phyloP scores from a whole-genome alignment of 345 rosid genomes.

The Salix koriyanagi region DNA sequence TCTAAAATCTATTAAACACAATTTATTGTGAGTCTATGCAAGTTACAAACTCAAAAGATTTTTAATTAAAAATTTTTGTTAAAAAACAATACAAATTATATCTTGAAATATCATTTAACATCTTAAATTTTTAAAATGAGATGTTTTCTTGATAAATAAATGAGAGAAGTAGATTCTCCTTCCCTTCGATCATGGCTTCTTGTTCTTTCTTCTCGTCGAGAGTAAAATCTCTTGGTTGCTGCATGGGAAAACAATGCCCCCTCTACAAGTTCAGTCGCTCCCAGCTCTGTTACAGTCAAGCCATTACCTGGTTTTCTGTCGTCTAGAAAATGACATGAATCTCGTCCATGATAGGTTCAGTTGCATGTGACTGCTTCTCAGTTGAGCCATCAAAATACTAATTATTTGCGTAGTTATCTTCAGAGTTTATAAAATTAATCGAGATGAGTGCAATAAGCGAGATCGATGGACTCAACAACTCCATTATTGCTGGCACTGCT shows the following conservation, averaged over 20 bases:
- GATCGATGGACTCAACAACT: not conserved
- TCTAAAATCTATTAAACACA: no score
- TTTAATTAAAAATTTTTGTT: no score
- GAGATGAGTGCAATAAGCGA: no score
- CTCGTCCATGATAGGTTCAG: not conserved
- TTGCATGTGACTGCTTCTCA: slow-evolving; percentile 4
- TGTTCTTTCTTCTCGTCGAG: not conserved
- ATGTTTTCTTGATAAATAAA: no score
- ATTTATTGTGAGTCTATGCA: fast-evolving
- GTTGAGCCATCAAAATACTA: not conserved
- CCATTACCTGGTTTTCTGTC: not conserved
- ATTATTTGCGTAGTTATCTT: no score
- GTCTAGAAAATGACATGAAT: not conserved
- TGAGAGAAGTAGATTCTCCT: no score
- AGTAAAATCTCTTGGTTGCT: not conserved
- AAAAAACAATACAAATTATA: no score
- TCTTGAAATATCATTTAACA: no score
- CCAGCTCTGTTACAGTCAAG: not conserved
- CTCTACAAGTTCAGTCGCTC: not conserved
- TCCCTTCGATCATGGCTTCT: not conserved
- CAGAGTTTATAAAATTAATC: no score
- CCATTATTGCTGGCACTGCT: not conserved
- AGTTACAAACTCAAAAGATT: no score
- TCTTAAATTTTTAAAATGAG: no score
- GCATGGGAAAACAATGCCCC: no score